Conservation (phyloP, 2,329 filamentous ascomycete species). For the Botrytis tulipae region DNA sequence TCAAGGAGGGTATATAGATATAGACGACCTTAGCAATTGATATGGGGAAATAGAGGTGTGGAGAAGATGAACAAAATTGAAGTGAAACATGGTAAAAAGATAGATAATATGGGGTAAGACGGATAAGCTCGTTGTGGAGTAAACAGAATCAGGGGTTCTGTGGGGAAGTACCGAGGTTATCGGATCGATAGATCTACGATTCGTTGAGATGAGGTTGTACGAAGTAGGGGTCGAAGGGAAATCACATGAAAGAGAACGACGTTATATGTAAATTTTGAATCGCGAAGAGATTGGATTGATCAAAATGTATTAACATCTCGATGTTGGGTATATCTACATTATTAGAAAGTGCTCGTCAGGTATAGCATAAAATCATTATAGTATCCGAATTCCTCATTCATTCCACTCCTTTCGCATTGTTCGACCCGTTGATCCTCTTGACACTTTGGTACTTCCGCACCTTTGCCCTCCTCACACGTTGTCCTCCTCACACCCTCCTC, state of each 20-base stretch:
- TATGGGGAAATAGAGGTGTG: not conserved
- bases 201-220: not conserved
- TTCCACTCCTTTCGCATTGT: not conserved
- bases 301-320: not conserved
- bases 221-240: not conserved
- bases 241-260: not conserved
- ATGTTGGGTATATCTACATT: not conserved
- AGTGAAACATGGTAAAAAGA: not conserved
- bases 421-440: not conserved
- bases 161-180: slow-evolving; percentile 9
- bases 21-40: not conserved
- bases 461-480: accelerated
- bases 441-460: not conserved
- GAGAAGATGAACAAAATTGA: not conserved
- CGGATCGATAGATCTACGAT: slow-evolving; percentile 5
- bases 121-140: slow-evolving; percentile 5
- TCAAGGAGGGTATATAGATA: not conserved
- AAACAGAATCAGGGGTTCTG: not conserved
- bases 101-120: slow-evolving; percentile 8
- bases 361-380: not conserved
- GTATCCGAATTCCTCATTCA: not conserved
- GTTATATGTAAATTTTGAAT: not conserved
- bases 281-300: not conserved
- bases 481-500: accelerated
- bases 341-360: not conserved